Conservation (phyloP, 148 eudicot genomes). For the Mesembryanthemum crystallinum region DNA sequence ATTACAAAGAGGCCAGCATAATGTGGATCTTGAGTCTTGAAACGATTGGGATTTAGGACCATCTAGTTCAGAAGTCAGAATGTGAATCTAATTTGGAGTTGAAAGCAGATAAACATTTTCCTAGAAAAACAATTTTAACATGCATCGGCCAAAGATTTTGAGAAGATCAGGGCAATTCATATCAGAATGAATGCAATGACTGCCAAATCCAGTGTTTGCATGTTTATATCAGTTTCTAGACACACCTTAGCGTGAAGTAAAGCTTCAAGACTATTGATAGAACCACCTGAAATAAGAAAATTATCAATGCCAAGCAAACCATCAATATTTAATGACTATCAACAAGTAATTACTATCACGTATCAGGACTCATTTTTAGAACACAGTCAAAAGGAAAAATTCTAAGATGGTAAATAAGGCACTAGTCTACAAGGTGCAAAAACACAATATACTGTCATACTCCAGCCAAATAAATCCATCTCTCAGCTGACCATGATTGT, state of each 20-base stretch:
- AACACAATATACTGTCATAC: no score
- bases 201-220: background rate
- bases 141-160: slow-evolving; percentile 3
- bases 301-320: background rate
- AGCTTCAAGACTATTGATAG: slow-evolving; percentile 76
- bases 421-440: no score
- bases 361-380: no score
- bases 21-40: background rate
- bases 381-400: no score
- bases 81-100: background rate
- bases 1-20: background rate
- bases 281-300: slow-evolving; percentile 66
- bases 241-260: slow-evolving; percentile 90
- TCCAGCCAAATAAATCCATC: no score
- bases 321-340: background rate
- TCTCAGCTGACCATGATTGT: no score
- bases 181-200: background rate
- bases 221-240: slow-evolving; percentile 6
- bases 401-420: no score
- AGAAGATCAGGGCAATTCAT: background rate
- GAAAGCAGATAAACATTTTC: background rate
- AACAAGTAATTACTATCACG: no score
- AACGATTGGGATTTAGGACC: no score
- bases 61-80: background rate
- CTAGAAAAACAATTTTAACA: background rate